A percentile compares a stretch with the other conserved stretches of the same genome.
These are phyloP conservation scores for Saksenaea vasiformis DNA, from an alignment of 371 early-diverging fungal genomes.

Conservation along the genomic window DNA sequence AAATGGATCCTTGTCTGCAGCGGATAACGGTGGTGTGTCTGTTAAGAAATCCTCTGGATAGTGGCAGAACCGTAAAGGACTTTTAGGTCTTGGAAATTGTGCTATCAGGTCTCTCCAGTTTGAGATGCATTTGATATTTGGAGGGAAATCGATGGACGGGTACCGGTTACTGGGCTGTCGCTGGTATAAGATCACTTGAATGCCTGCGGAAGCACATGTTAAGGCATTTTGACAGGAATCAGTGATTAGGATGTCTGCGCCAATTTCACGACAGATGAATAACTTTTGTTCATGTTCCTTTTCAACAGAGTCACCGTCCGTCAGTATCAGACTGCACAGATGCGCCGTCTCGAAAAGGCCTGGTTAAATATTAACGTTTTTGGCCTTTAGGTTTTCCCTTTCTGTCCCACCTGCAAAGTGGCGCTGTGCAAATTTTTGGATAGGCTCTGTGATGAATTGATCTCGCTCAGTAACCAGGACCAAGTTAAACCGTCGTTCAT, in stretches of 20 bases:
- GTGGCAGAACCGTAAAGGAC: conserved; percentile 45
- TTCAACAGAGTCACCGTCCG: conserved; percentile 43
- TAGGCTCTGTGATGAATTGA: conserved; percentile 52
- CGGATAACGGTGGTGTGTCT: conserved; percentile 2
- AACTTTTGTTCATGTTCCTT: conserved; percentile 53
- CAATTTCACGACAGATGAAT: conserved; percentile 53
- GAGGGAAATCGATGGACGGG: conserved; percentile 27
- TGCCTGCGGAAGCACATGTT: conserved; percentile 44
- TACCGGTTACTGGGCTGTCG: conserved; percentile 4
- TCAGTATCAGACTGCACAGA: conserved; percentile 49
- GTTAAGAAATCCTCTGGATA: conserved; percentile 20
- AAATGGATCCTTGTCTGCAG: neutral
- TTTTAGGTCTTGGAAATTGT: conserved; percentile 52
- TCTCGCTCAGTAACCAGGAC: conserved; percentile 55
- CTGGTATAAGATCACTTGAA: conserved; percentile 50
- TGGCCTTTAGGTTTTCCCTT: neutral
- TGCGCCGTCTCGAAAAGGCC: conserved; percentile 57
- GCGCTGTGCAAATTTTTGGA: conserved; percentile 53
- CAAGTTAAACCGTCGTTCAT: conserved; percentile 40
- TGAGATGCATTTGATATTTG: conserved; percentile 44
- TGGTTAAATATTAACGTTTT: conserved; percentile 5
- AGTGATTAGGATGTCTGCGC: conserved; percentile 53
- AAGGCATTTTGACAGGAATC: conserved; percentile 49
- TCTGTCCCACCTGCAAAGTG: conserved; percentile 42
- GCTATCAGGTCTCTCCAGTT: conserved; percentile 51